Conservation (phyloP, 208 protist species). For the Endotrypanum monterogeii region DNA sequence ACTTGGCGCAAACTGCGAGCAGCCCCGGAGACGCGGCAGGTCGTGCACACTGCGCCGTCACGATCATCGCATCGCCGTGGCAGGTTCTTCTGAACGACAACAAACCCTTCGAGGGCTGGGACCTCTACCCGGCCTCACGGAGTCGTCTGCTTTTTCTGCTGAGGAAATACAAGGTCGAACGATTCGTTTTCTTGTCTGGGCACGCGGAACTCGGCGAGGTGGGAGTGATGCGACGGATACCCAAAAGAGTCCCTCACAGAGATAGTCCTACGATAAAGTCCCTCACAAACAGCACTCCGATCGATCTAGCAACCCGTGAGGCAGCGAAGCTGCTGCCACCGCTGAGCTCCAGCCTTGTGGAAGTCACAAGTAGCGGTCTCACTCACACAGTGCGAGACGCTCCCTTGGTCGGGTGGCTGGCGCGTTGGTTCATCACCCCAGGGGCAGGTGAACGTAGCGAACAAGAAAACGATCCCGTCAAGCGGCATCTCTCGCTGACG, state of each 20-base stretch:
- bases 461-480: conserved; percentile 12
- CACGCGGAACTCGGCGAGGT: conserved; percentile 79
- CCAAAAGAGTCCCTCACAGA: conserved; percentile 17
- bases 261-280: conserved; percentile 18
- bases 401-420: conserved; percentile 25
- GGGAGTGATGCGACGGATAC: conserved; percentile 32
- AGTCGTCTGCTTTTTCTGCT: conserved; percentile 58
- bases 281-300: conserved; percentile 16
- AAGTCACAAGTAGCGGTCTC: conserved; percentile 70
- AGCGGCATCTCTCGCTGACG: conserved; percentile 31
- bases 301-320: conserved; percentile 14
- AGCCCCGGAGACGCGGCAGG: conserved; percentile 27
- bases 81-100: conserved; percentile 82
- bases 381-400: conserved; percentile 44
- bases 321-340: conserved; percentile 18
- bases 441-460: conserved; percentile 6
- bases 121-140: conserved; percentile 55
- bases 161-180: conserved; percentile 36
- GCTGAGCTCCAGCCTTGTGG: conserved; percentile 38
- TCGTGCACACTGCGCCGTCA: conserved; percentile 52
- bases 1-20: conserved; percentile 14
- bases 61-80: conserved; percentile 62
- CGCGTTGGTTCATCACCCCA: conserved; percentile 19
- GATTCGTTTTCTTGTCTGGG: conserved; percentile 77
- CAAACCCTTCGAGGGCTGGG: conserved; percentile 74